Percentiles rank a stretch among this genome's conserved stretches.
phyloP scores from a whole-genome alignment of 225 moss, liverwort and hornwort species.

The Marchantia paleacea region DNA sequence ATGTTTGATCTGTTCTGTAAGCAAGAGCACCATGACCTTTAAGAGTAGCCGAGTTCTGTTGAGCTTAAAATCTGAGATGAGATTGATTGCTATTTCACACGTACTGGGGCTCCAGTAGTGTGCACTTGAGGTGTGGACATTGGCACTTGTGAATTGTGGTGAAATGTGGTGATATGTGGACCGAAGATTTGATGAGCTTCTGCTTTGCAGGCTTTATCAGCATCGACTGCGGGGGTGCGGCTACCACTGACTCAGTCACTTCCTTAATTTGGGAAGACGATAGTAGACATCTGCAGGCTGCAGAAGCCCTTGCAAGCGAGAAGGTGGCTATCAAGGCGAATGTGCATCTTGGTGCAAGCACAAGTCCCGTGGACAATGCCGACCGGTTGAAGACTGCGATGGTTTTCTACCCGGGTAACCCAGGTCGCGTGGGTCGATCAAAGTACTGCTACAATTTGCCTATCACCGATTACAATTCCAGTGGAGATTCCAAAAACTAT shows the following conservation, averaged over 20 bases:
- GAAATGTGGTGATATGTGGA: too few relatives aligned
- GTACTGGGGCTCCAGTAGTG: not conserved
- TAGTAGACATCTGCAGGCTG: not conserved
- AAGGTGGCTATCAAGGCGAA: not conserved
- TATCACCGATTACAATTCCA: not conserved
- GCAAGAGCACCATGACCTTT: too few relatives aligned
- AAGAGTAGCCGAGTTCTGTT: too few relatives aligned
- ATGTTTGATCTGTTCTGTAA: too few relatives aligned
- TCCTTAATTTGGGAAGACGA: not conserved
- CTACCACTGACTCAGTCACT: not conserved
- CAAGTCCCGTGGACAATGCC: not conserved
- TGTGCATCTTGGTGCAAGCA: not conserved
- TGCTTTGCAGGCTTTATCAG: conserved; percentile 13
- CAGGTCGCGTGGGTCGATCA: not conserved
- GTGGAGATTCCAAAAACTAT: not conserved
- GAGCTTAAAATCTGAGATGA: not conserved
- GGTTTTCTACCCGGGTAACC: conserved; percentile 8
- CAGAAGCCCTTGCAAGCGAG: not conserved
- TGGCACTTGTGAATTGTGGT: not conserved
- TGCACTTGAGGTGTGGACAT: too few relatives aligned
- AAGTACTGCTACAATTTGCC: conserved; percentile 4
- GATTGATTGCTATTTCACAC: not conserved
- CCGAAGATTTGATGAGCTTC: not conserved
- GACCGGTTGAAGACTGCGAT: not conserved
- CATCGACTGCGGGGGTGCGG: conserved; percentile 4